Evolutionary conservation across 805 yeast species (phyloP), one percentile per base, ranked within the genome.

Genomic region (Lipomyces sp.): DNA sequence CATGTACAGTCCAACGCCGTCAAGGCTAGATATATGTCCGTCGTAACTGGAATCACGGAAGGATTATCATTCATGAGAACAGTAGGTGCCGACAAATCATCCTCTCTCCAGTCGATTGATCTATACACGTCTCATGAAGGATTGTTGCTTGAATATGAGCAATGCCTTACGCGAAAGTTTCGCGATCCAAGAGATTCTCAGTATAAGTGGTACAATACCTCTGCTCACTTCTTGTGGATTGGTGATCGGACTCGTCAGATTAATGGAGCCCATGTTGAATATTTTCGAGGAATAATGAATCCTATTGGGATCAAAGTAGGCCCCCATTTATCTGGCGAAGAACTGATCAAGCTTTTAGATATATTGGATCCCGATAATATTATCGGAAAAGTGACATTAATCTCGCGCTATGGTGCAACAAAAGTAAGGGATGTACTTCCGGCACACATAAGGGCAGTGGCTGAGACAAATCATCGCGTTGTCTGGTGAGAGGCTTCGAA

Each of bases 201-300:
- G 26, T 21, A 35, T 22, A 61, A 63, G 33, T 70, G 66, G 66
- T 71, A 67, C 63, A 67, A 71, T 55, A 70, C 75, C 3, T 69
- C 73, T 4, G 71, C 74, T 1, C 75, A 71, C 46, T 71, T 71
- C 55, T 61, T 71, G 26, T 71, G 75, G 75, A 72, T 71, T 22
- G 75, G 75, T 22, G 75, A 71, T 53, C 65, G 75, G 29, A 71
- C 75, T 1, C 61, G 75, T 10, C 76, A 72, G 60, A 58, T 70
- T 2, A 68, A 70, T 43, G 74, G 75, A 16, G 75, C 76, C n/a
- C 75, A 71, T 47, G 75, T 71, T 22, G 75, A 71, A 62, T 71
- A 68, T 54, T 71, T 71, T 64, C 58, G 75, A 28, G 75, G 75
- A 5, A 63, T 71, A 2, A 63, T 62, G 54, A 71, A 71, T 53